Evolutionary conservation across 441 rosid genomes (phyloP), one percentile per base, ranked within the genome.

Genomic region (Adansonia grandidieri): DNA sequence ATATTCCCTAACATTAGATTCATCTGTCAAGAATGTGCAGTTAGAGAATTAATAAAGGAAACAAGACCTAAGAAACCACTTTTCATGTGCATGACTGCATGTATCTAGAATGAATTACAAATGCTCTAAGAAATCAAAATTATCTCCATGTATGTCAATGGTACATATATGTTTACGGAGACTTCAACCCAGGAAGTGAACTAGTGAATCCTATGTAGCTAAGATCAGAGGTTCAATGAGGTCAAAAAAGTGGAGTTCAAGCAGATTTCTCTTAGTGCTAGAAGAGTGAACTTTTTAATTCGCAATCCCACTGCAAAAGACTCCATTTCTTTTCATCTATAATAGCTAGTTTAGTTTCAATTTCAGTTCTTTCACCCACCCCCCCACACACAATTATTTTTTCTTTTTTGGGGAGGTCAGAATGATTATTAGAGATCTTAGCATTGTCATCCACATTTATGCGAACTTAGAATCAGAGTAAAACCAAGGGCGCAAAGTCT

Each of bases 1-100:
- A 97, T 90, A 81, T 97, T 82, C 75, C 97, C 98, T 83, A 88
- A 84, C 99, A 97, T 94, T 78, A 97, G 97, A 87, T 87, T 91
- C 98, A 94, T 94, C 99, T 97, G 88, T 74, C 80, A 77, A 80
- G 71, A 85, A 80, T 64, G 74, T 32, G 50, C 71, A 4, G 56
- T 79, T 71, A 75, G 85, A 65, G 79, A 53, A 32, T 48, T 15
- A 63, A 63, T 2, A 47, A 48, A 75, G 13, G 22, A 15, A 62
- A 24, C 44, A 60, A 24, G 57, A 62, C 13, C 60, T n/a, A 75
- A 8, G 2, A 50, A 32, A 50, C 32, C 28, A 32, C 14, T 51
- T n/a, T 76, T 40, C 7, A 50, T 6, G 64, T 51, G 50, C 50
- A 76, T 63, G 45, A 28, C 32, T 28, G 32, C 32, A 28, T 6